Evolutionary conservation across 352 stramenopile species (phyloP).

Genomic region (Phytophthora cactorum): DNA sequence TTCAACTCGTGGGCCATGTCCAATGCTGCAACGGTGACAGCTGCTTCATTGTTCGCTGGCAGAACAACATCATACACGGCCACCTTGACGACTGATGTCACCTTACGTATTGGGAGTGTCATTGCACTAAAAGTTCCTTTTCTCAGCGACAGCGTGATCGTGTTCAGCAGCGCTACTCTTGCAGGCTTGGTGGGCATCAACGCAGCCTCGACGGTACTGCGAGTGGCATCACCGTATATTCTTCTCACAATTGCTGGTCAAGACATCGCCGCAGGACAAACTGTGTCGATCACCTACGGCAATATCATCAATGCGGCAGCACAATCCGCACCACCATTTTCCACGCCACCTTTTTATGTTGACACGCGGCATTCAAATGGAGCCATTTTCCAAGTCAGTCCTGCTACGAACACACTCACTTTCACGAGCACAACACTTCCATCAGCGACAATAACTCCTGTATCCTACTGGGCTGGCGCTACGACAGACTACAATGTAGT

Average conservation of each 20-base stretch:
- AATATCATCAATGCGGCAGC: conserved; percentile 63
- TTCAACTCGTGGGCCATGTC: conserved; percentile 40
- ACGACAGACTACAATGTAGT: conserved; percentile 43
- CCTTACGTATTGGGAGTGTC: conserved; percentile 43
- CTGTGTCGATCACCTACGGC: conserved; percentile 48
- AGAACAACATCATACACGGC: conserved; percentile 39
- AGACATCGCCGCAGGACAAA: conserved; percentile 27
- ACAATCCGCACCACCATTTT: conserved; percentile 31
- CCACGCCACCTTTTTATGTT: conserved; percentile 41
- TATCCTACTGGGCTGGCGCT: conserved; percentile 52
- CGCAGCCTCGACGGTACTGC: conserved; percentile 36
- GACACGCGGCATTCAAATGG: conserved; percentile 48
- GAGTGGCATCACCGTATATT: conserved; percentile 40
- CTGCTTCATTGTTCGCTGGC: conserved; percentile 40
- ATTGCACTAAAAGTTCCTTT: conserved; percentile 59
- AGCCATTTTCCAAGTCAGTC: conserved; percentile 50
- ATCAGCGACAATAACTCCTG: conserved; percentile 41
- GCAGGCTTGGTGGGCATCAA: conserved; percentile 30
- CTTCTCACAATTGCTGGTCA: conserved; percentile 46
- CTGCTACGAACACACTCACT: conserved; percentile 22
- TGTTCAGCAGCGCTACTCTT: conserved; percentile 34
- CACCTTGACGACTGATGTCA: conserved; percentile 49
- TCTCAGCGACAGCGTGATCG: conserved; percentile 45
- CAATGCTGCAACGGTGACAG: conserved; percentile 32
- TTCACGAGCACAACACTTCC: conserved; percentile 41